Conservation (phyloP, 2,329 filamentous ascomycete genomes). For the Huntiella moniliformis region DNA sequence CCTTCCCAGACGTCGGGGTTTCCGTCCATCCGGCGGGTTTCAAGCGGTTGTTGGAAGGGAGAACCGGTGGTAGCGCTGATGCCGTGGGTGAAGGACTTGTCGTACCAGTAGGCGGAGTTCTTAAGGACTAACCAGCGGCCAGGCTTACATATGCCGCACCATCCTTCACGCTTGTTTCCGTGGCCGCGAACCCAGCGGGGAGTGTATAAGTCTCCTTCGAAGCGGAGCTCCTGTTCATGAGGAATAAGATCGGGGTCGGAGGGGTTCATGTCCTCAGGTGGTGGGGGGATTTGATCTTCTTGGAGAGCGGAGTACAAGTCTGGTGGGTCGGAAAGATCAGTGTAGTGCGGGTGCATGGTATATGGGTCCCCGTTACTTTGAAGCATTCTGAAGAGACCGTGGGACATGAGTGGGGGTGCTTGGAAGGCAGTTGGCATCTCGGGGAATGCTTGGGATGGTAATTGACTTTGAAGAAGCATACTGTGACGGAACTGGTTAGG, state of each 20-base stretch:
- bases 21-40: conserved; percentile 57
- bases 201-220: conserved; percentile 66
- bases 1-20: conserved; percentile 72
- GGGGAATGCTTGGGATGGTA: conserved; percentile 24
- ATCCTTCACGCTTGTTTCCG: conserved; percentile 73
- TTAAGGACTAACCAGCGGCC: conserved; percentile 74
- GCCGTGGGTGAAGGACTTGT: conserved; percentile 77
- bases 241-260: conserved; percentile 56
- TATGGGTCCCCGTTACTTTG: conserved; percentile 58
- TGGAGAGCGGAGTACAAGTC: conserved; percentile 59
- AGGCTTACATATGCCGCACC: conserved; percentile 77
- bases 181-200: conserved; percentile 70
- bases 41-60: conserved; percentile 58
- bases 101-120: conserved; percentile 86
- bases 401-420: conserved; percentile 44
- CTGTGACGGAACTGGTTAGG: conserved; percentile 36
- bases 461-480: conserved; percentile 33
- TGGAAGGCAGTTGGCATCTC: conserved; percentile 24
- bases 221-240: conserved; percentile 62
- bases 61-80: conserved; percentile 67
- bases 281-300: conserved; percentile 55
- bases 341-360: conserved; percentile 48
- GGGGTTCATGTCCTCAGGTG: conserved; percentile 66
- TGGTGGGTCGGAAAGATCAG: conserved; percentile 55
- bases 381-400: conserved; percentile 51